A percentile compares a stretch with the other conserved stretches of the same genome.
Conservation (phyloP, 148 eudicot genomes). For the Fagopyrum esculentum region DNA sequence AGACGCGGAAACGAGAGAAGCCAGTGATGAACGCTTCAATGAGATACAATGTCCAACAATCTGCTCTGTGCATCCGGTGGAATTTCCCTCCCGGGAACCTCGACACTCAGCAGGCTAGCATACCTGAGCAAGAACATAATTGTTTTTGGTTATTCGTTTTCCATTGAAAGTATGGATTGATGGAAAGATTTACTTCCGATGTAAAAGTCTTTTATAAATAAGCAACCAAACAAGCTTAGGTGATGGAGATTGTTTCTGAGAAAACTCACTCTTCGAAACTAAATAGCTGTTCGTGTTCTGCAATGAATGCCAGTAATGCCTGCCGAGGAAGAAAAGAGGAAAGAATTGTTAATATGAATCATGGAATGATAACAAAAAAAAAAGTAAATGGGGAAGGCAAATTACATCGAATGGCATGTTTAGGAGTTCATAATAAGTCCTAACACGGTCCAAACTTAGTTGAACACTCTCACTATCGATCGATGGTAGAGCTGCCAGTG, state of each 20-base stretch:
- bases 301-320: conserved; percentile 93
- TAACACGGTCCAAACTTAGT: conserved; percentile 74
- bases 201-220: too few relatives aligned
- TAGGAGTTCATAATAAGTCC: conserved; percentile 90
- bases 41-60: conserved; percentile 50
- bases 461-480: conserved; percentile 80
- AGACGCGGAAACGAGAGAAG: neutral
- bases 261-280: conserved; percentile 74
- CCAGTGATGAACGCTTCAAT: conserved; percentile 5
- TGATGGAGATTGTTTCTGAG: neutral
- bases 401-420: conserved; percentile 98
- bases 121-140: conserved; percentile 38
- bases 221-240: neutral
- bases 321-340: conserved; percentile 29
- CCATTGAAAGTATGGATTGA: too few relatives aligned
- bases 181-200: too few relatives aligned
- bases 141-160: too few relatives aligned
- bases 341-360: neutral
- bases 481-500: conserved; percentile 84
- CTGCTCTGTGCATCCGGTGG: conserved; percentile 71
- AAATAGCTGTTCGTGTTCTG: conserved; percentile 75
- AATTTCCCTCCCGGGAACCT: conserved; percentile 92
- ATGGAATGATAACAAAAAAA: neutral
- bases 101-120: conserved; percentile 55
- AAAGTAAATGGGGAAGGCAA: neutral